Base-by-base conservation (phyloP, 2,329 filamentous ascomycete genomes). In the Nothomitra cinnamomea region DNA sequence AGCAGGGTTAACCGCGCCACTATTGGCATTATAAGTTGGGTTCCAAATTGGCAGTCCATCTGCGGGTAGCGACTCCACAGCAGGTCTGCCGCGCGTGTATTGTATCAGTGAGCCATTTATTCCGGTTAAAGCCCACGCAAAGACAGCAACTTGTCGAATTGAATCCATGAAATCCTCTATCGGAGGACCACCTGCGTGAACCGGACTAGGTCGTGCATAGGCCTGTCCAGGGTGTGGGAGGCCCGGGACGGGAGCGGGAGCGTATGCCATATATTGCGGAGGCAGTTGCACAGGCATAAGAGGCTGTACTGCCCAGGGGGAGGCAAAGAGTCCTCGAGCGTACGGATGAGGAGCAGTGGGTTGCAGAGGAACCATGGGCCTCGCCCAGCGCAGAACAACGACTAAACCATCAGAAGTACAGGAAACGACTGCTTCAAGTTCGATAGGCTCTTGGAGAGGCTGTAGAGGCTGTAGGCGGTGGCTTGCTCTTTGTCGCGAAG, bases 391-490 rank as follows among this genome's bases (percentile, higher is more conserved):
- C 13, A 94, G 70, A 51, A 90, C 81, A 6, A 94, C 86, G 1
- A 94, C 86, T 0, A 94, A 71, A 0, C 87, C 87, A 64, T 94
- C 87, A 0, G 87, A 94, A 1, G 87, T 87, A 67, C 87, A 94
- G 0, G 87, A 94, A 3, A 94, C 82, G n/a, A 94, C 86, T 1
- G 87, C 87, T 67, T 94, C 87, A 2, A 94, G 70, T 67, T 94
- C 86, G 52, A 87, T 72, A 1, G 74, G 53, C 15, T 54, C 45
- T 28, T 7, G n/a, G 8, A 17, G 54, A 51, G 38, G 55, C 19
- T 25, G 49, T 21, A 25, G 38, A 17, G 42, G 55, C 51, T 21
- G 53, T 12, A 7, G 52, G 7, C 17, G 53, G 6, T 32, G 38
- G 40, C 52, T 25, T 25, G n/a, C 3, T 22, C 41, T 22, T 35